These are phyloP conservation scores for Nannochloropsis gaditana DNA, from an alignment of 108 stramenopile species.

Conservation along the genomic window DNA sequence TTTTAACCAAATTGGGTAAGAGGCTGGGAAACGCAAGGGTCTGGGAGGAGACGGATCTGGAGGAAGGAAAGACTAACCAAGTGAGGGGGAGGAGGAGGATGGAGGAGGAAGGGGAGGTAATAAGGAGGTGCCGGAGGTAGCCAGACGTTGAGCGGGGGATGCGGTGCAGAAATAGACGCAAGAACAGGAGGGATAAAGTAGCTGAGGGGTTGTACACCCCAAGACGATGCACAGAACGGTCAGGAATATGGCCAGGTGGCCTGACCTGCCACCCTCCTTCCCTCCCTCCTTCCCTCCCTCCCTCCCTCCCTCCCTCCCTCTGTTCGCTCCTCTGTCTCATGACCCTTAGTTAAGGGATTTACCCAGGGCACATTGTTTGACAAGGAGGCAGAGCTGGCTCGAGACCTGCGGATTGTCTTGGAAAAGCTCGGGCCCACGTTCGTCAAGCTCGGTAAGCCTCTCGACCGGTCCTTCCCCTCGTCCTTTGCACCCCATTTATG, in stretches of 20 bases:
- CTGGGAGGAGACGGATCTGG: neutral
- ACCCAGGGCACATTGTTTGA: constrained; percentile 59
- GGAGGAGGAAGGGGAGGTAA: no score
- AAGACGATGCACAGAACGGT: no score
- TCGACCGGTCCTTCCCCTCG: no score
- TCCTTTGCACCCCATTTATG: no score
- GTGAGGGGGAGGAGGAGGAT: no score
- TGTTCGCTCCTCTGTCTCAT: no score
- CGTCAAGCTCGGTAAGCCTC: constrained; percentile 80
- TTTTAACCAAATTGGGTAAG: constrained; percentile 66
- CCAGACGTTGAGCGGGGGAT: no score
- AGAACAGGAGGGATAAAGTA: no score
- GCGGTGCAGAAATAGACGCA: no score
- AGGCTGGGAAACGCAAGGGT: constrained; percentile 44
- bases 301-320: constrained; percentile 9
- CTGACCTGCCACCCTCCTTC: no score
- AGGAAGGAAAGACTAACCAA: neutral
- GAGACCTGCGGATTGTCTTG: constrained; percentile 74
- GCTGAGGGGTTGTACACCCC: no score
- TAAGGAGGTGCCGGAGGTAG: no score
- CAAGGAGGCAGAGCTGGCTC: constrained; percentile 68
- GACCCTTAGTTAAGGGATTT: constrained; percentile 31
- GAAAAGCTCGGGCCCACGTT: constrained; percentile 91
- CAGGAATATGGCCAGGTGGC: constrained; percentile 30
- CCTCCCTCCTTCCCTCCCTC: neutral